phyloP scores from a whole-genome alignment of 2,329 filamentous ascomycete species.

The Pseudogymnoascus sp. region DNA sequence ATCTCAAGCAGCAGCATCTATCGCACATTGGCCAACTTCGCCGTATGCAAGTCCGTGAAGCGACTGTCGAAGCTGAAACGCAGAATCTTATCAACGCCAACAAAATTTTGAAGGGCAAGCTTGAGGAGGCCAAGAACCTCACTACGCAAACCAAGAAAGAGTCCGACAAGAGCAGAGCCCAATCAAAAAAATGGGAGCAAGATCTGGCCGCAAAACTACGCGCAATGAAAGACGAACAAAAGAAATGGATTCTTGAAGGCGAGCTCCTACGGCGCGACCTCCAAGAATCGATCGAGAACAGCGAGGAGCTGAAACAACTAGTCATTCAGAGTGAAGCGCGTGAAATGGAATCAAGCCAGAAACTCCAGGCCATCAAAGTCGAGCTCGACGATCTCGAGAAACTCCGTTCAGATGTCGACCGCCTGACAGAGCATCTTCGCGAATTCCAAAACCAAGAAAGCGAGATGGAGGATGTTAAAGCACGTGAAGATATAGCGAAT shows the following conservation, averaged over 20 bases:
- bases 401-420: conserved; percentile 51
- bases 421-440: conserved; percentile 53
- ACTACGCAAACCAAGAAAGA: conserved; percentile 66
- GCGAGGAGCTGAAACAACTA: conserved; percentile 56
- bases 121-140: conserved; percentile 64
- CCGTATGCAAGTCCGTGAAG: conserved; percentile 66
- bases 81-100: conserved; percentile 75
- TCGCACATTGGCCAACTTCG: conserved; percentile 74
- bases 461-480: conserved; percentile 49
- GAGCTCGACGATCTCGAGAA: conserved; percentile 53
- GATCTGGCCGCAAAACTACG: conserved; percentile 62
- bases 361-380: conserved; percentile 55
- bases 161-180: conserved; percentile 61
- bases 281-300: conserved; percentile 50
- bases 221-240: conserved; percentile 61
- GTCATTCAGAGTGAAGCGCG: conserved; percentile 63
- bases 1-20: conserved; percentile 76
- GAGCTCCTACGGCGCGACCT: conserved; percentile 52
- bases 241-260: conserved; percentile 53
- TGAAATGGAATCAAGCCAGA: conserved; percentile 57
- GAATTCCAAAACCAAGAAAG: conserved; percentile 58
- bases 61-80: conserved; percentile 72
- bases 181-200: conserved; percentile 72
- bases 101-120: conserved; percentile 62
- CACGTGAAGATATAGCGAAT: conserved; percentile 52